phyloP scores from a whole-genome alignment of 1,284 basidiomycete species.

The Ceratobasidium sp. region DNA sequence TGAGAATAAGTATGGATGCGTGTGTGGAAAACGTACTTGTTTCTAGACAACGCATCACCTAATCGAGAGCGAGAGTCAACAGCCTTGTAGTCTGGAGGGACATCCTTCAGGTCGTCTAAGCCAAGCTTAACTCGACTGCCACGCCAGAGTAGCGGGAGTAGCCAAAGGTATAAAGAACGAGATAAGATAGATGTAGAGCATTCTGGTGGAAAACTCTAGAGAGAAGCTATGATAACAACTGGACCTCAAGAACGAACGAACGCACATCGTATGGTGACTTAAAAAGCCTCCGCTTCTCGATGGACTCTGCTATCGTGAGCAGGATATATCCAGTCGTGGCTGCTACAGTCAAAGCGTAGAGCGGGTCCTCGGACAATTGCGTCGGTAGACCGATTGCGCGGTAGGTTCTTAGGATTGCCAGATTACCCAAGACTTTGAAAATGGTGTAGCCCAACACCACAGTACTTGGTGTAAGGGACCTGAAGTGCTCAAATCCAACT shows the following conservation, averaged over 20 bases:
- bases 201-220: constrained; percentile 9
- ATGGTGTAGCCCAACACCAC: neutral
- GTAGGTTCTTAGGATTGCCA: constrained; percentile 17
- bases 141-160: neutral
- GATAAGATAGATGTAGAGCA: constrained; percentile 14
- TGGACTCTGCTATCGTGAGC: constrained; percentile 1
- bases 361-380: neutral
- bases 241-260: neutral
- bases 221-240: neutral
- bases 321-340: neutral
- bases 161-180: constrained; percentile 8
- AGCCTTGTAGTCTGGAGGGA: constrained; percentile 15
- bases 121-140: constrained; percentile 13
- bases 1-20: too few species aligned
- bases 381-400: constrained; percentile 3
- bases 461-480: constrained; percentile 20
- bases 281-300: constrained; percentile 23
- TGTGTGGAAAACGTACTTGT: neutral
- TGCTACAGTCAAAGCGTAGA: neutral
- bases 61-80: neutral
- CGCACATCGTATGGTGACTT: constrained; percentile 11
- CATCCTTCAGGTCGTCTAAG: constrained; percentile 9
- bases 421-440: constrained; percentile 3
- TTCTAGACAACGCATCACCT: neutral
- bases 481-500: constrained; percentile 14